Percentiles rank a stretch among this genome's conserved stretches.
phyloP scores from a whole-genome alignment of 2,329 filamentous ascomycete genomes.

The Beauveria asiatica region DNA sequence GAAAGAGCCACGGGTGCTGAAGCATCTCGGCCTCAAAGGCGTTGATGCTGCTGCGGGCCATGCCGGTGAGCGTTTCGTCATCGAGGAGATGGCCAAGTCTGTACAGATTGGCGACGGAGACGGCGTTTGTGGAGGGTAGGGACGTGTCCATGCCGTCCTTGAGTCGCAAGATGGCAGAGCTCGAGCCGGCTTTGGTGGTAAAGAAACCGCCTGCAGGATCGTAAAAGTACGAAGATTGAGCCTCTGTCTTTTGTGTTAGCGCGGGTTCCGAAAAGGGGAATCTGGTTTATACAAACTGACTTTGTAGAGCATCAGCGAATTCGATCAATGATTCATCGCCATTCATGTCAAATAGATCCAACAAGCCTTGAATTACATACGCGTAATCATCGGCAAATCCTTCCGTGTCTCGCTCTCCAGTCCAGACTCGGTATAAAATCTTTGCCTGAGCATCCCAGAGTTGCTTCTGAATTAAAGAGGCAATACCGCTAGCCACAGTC shows the following conservation, averaged over 20 bases:
- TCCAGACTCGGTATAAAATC: constrained; percentile 66
- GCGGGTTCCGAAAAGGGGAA: background rate
- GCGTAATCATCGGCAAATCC: constrained; percentile 95
- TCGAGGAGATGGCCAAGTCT: constrained; percentile 63
- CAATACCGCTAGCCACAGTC: constrained; percentile 57
- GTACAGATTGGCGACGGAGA: constrained; percentile 81
- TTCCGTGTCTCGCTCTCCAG: constrained; percentile 51
- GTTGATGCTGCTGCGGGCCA: constrained; percentile 65
- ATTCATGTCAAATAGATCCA: constrained; percentile 78
- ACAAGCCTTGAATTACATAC: constrained; percentile 71
- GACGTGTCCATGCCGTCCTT: constrained; percentile 95
- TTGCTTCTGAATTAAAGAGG: constrained; percentile 60
- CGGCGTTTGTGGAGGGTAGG: constrained; percentile 81
- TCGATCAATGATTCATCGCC: constrained; percentile 66
- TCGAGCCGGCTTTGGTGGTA: constrained; percentile 53
- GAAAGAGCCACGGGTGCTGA: constrained; percentile 89
- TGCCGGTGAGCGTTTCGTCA: constrained; percentile 52
- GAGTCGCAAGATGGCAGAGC: constrained; percentile 71
- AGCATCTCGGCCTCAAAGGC: constrained; percentile 88
- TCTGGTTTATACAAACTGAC: constrained; percentile 31
- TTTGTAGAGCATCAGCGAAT: constrained; percentile 76
- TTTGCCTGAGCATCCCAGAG: constrained; percentile 60
- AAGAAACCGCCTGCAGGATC: constrained; percentile 66
- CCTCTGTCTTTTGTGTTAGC: constrained; percentile 36
- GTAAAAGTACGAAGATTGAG: constrained; percentile 70